Evolutionary conservation across 2,329 filamentous ascomycete species (phyloP), one percentile per base, ranked within the genome.

Genomic region (Trichophyton mentagrophytes): DNA sequence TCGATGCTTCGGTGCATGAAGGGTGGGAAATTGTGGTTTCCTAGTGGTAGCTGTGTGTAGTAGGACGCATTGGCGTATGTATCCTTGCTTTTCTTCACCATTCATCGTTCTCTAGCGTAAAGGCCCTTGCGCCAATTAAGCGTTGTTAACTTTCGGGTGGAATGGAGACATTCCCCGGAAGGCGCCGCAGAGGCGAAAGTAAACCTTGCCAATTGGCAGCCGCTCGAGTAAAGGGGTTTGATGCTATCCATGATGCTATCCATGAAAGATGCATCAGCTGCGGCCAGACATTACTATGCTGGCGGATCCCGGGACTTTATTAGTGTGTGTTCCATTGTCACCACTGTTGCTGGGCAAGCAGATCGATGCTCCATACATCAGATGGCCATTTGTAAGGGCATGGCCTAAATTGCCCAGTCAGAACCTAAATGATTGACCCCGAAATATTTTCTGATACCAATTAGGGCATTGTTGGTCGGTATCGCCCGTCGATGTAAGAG

Each of bases 111-210:
- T 36, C 33, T 8, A 17, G 27, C 25, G 51, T 27, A 17, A 36
- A 30, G 51, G 27, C 51, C 25, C 25, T 27, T 55, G 30, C 27
- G 15, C 27, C 51, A 55, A 9, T 17, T 36, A 55, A 55, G 27
- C 27, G 25, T 55, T 55, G 51, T 55, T 33, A 36, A 13, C 13
- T 55, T 51, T 55, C 51, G 51, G 51, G 27, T 25, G 22, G 2
- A 25, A 47, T 55, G 51, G 51, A 17, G 51, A 55, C 30, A 36
- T 9, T 55, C 51, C 51, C 51, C 27, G 51, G 51, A 27, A 55
- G 51, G 51, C 51, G 51, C 51, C 51, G 51, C 51, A 55, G 30
- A 55, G 51, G 27, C 51, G 33, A 55, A 55, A 20, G 25, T 27
- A 36, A 15, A 5, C 51, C 51, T 30, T 55, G 51, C n/a, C 27